Evolutionary conservation across 2,329 filamentous ascomycete species (phyloP).

Genomic region (Phialemoniopsis sp.): DNA sequence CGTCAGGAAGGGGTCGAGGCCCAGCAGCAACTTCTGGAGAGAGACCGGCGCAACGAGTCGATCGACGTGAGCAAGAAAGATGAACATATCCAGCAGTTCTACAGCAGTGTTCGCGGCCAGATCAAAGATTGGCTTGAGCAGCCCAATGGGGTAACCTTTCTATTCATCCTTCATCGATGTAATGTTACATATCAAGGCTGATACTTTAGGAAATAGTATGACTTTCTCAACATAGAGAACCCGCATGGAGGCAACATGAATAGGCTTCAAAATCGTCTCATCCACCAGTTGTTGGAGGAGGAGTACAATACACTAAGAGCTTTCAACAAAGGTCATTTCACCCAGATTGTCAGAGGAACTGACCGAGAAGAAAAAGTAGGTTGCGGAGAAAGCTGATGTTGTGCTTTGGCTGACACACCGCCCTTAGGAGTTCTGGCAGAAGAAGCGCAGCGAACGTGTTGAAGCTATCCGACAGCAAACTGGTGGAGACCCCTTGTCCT

Average conservation of each 20-base stretch:
- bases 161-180: not conserved
- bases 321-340: constrained; percentile 1
- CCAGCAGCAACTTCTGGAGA: not conserved
- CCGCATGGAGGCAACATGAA: constrained; percentile 16
- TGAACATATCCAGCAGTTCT: constrained; percentile 9
- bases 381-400: not conserved
- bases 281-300: constrained; percentile 16
- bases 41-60: not conserved
- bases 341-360: constrained; percentile 10
- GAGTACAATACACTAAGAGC: constrained; percentile 12
- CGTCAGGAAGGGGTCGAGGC: constrained; percentile 11
- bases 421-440: not conserved
- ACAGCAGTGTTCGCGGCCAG: not conserved
- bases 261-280: constrained; percentile 17
- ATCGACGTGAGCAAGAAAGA: constrained; percentile 6
- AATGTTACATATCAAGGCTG: not conserved
- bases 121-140: constrained; percentile 7
- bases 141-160: not conserved
- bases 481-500: constrained; percentile 4
- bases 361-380: constrained; percentile 5
- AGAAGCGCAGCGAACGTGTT: constrained; percentile 1
- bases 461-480: constrained; percentile 10
- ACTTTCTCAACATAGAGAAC: constrained; percentile 13
- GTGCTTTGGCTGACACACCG: not conserved
- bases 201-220: not conserved